These are phyloP conservation scores for Lactarius sanguifluus DNA, from an alignment of 768 basidiomycete species.

Conservation along the genomic window DNA sequence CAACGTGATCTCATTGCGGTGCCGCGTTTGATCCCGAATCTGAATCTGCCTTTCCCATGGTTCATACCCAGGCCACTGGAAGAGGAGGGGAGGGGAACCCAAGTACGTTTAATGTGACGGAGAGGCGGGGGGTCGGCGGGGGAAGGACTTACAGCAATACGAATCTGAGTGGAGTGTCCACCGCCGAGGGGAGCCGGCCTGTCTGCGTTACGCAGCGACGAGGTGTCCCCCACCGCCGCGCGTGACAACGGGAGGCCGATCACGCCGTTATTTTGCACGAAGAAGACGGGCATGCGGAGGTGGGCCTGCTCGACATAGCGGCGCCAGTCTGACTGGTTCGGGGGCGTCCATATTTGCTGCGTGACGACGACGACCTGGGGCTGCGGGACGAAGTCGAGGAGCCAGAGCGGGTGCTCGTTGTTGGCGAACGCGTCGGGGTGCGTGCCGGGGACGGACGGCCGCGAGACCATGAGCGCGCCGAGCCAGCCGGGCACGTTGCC, in stretches of 20 bases:
- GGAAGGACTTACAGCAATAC: conserved; percentile 13
- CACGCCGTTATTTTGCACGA: conserved; percentile 16
- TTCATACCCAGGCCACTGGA: conserved; percentile 27
- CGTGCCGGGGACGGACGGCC: conserved; percentile 3
- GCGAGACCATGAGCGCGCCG: conserved; percentile 13
- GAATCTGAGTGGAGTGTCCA: conserved; percentile 24
- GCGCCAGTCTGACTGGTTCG: conserved; percentile 26
- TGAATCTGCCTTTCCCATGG: conserved; percentile 26
- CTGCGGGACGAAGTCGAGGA: conserved; percentile 18
- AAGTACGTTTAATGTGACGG: background rate
- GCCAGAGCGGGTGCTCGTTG: conserved; percentile 11
- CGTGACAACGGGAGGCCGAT: conserved; percentile 17
- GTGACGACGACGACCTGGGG: conserved; percentile 8
- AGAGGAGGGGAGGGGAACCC: background rate
- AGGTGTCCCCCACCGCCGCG: conserved; percentile 11
- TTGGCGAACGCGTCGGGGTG: background rate
- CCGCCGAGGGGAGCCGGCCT: conserved; percentile 20
- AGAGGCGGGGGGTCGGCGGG: background rate
- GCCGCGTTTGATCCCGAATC: conserved; percentile 25
- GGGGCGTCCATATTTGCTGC: conserved; percentile 23
- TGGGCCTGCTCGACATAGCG: conserved; percentile 26
- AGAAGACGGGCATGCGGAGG: conserved; percentile 25
- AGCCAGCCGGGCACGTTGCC: conserved; percentile 15
- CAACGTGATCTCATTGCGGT: conserved; percentile 26
- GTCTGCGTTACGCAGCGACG: background rate